A percentile compares a stretch with the other conserved stretches of the same genome.
Evolutionary conservation across 164 flowering plant genomes (phyloP).

Genomic region (Kalanchoe fedtschenkoi): DNA sequence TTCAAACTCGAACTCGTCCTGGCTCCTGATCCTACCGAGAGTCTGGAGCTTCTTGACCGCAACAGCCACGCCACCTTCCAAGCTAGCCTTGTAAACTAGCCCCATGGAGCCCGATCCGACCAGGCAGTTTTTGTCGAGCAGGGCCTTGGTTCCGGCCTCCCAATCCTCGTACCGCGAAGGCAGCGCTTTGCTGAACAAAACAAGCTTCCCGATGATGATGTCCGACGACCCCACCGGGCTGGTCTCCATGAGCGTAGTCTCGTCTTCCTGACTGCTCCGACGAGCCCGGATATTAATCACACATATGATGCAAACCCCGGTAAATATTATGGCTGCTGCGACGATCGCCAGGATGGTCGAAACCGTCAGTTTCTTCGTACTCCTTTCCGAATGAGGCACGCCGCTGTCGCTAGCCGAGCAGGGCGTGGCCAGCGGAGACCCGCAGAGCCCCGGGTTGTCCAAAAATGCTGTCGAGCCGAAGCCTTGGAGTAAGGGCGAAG

Average conservation of each 20-base stretch:
- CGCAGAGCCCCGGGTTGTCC: conserved; percentile 70
- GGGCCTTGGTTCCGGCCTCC: conserved; percentile 92
- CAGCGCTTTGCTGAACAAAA: conserved; percentile 82
- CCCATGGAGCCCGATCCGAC: conserved; percentile 89
- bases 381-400: conserved; percentile 17
- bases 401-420: conserved; percentile 32
- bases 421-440: conserved; percentile 44
- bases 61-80: conserved; percentile 80
- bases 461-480: conserved; percentile 59
- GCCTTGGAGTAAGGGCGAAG: conserved; percentile 26
- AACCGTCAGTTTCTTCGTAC: conserved; percentile 40
- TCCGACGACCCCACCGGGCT: conserved; percentile 69
- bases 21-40: conserved; percentile 72
- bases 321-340: conserved; percentile 77
- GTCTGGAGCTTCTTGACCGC: conserved; percentile 95
- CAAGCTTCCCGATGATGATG: conserved; percentile 82
- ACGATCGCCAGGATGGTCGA: conserved; percentile 82
- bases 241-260: conserved; percentile 42
- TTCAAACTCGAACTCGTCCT: conserved; percentile 98
- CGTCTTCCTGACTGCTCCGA: conserved; percentile 27
- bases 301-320: conserved; percentile 64
- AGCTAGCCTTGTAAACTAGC: conserved; percentile 66
- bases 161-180: conserved; percentile 94
- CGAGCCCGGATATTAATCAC: conserved; percentile 60
- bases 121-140: conserved; percentile 77